Evolutionary conservation across 305 asterid species (phyloP), one percentile per base, ranked within the genome.

Genomic region (Fraxinus floribunda): DNA sequence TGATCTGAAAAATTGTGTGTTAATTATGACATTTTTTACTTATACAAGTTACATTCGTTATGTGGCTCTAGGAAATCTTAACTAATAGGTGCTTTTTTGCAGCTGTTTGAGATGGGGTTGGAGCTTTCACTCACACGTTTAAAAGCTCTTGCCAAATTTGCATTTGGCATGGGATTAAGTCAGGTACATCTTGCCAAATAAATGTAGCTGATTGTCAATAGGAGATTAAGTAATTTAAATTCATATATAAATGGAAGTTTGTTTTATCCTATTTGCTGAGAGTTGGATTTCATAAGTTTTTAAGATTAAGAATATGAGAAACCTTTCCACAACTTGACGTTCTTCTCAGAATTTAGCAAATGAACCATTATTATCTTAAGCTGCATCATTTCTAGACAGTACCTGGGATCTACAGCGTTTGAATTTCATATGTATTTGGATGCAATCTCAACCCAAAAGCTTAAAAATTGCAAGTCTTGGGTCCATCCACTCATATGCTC

Each of bases 21-120:
- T 55, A 55, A 5, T 55, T 55, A 16, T 55, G 5, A 55, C 64
- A 55, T 52, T 16, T 52, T 49, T 49, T 49, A 3, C 62, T 49
- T 49, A 16, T 49, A 49, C 22, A 49, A 49, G 20, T 49, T 49
- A 49, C 55, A 38, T 70, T 7, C 1, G 3, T 78, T 39, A 24
- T 52, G 44, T 39, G 85, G 49, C 13, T 46, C 30, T 84, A 55
- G 72, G 44, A 78, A 71, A 78, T 79, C 18, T 80, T 78, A 80
- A 86, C 88, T 90, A 83, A 83, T 79, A 70, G 71, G 49, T 89
- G 75, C 81, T 66, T 82, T 30, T 82, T 82, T 94, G 90, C 97
- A 96, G 99, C 91, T 96, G 80, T 96, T 96, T 91, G 99, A 96
- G 89, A 96, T 96, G 99, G 99, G 99, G 72, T 91, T 96, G 93